These are phyloP conservation scores for Trifolium subterraneum DNA, from an alignment of 306 rosid genomes.

Conservation along the genomic window DNA sequence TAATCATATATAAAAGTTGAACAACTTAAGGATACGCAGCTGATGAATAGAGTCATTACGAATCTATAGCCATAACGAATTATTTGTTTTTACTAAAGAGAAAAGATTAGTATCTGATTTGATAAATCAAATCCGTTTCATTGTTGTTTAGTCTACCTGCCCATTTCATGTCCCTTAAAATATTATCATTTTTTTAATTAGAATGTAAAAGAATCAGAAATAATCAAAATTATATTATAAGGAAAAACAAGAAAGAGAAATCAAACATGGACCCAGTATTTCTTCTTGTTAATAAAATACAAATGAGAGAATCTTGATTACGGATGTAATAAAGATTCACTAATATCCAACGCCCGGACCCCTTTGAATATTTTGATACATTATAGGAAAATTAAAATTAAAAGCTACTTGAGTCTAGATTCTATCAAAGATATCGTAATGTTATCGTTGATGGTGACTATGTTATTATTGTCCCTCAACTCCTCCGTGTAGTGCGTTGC, in stretches of 20 bases:
- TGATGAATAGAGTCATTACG: background rate
- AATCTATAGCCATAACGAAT: conserved; percentile 28
- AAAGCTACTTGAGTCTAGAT: too few species aligned
- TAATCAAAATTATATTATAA: background rate
- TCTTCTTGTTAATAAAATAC: conserved; percentile 24
- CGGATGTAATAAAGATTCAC: conserved; percentile 42
- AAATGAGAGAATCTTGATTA: conserved; percentile 20
- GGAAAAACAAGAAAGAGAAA: background rate
- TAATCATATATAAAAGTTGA: conserved; percentile 15
- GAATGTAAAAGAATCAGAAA: background rate
- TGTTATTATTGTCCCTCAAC: too few species aligned
- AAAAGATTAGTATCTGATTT: conserved; percentile 29
- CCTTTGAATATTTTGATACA: background rate
- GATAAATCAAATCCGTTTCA: conserved; percentile 8
- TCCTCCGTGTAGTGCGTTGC: too few species aligned
- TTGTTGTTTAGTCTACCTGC: conserved; percentile 32
- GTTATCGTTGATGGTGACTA: too few species aligned
- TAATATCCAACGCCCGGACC: conserved; percentile 28
- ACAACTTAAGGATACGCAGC: conserved; percentile 26
- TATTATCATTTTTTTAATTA: background rate
- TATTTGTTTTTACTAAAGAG: conserved; percentile 18
- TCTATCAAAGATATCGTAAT: background rate
- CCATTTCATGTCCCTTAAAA: background rate
- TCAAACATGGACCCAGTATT: conserved; percentile 24
- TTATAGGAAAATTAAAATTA: background rate